Base-by-base conservation (phyloP, 495 filamentous ascomycete genomes). In the Penicillium cosmopolitanum region DNA sequence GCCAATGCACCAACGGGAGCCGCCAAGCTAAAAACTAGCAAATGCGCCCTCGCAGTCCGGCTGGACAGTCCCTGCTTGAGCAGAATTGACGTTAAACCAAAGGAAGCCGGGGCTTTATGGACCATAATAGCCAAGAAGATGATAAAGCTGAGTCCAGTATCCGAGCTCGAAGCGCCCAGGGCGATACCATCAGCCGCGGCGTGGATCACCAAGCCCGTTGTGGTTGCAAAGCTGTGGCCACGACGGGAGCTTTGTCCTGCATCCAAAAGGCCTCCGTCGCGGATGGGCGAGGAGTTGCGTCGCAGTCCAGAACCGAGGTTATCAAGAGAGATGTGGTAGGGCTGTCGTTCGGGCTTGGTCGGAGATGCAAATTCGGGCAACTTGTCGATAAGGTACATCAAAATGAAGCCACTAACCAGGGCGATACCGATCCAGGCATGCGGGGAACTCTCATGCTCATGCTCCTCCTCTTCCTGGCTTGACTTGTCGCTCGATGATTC, bases 41-140 rank as follows among this genome's bases (percentile, higher is more conserved):
- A 74, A 73, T 97, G 96, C 2, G 87, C 86, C 52, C 95, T 81
- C 4, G 93, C 91, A 15, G 87, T 87, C 42, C 93, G 86, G 74
- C 94, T 98, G 9, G 87, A 88, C 8, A 97, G 76, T 0, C 93
- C 93, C 63, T 96, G 91, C 71, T 93, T 93, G 31, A 98, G 74
- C 44, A 98, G 74, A 6, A 97, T 84, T 11, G 91, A 90, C 1
- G 93, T 97, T 18, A 98, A 77, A 3, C 95, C 96, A 73, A 98
- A 98, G 0, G 95, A 95, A 1, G 95, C 96, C 0, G 95, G 95
- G 1, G 93, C 94, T 73, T 98, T 98, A 67, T 98, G 95, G 2
- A 98, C 82, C 90, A 98, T 93, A 57, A 98, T 96, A 5, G 95
- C 95, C 19, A 97, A 67, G 66, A 98, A 98, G 46, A 98, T 91